phyloP scores from a whole-genome alignment of 2,329 filamentous ascomycete species.

The Beauveria sp. region DNA sequence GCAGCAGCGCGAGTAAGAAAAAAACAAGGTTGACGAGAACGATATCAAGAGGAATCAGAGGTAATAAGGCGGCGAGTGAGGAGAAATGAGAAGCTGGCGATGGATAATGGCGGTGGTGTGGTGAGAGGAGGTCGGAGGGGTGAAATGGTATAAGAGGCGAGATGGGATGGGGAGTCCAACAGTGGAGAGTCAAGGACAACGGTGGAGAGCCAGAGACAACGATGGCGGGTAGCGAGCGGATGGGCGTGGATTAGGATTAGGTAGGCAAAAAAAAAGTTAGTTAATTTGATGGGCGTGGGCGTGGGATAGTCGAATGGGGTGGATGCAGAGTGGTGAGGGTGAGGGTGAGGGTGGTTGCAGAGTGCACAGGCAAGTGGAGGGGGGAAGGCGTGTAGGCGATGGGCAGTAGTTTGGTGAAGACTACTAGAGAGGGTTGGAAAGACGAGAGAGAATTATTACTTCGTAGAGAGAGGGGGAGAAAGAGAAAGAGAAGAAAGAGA shows the following conservation, averaged over 20 bases:
- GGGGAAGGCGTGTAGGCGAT: no score
- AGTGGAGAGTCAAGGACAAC: background rate
- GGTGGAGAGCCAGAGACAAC: background rate
- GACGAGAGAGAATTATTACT: no score
- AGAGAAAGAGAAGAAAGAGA: no score
- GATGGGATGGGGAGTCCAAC: conserved; percentile 3
- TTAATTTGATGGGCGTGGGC: background rate
- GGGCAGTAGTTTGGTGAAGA: no score
- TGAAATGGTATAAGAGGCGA: conserved; percentile 7
- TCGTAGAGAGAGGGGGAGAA: no score
- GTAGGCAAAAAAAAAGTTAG: background rate
- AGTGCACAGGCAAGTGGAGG: no score
- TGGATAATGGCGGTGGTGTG: background rate
- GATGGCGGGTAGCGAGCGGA: background rate
- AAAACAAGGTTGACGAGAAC: background rate
- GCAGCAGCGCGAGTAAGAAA: background rate
- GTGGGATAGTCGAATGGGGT: background rate
- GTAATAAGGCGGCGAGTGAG: background rate
- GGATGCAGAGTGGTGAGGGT: no score
- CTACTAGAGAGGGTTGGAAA: no score
- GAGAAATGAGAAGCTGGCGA: background rate
- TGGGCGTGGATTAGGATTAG: background rate
- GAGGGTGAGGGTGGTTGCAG: no score
- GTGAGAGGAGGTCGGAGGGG: conserved; percentile 1
- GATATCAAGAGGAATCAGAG: background rate